These are phyloP conservation scores for Endogone sp. DNA, from an alignment of 192 early-diverging fungal genomes.

Conservation along the genomic window DNA sequence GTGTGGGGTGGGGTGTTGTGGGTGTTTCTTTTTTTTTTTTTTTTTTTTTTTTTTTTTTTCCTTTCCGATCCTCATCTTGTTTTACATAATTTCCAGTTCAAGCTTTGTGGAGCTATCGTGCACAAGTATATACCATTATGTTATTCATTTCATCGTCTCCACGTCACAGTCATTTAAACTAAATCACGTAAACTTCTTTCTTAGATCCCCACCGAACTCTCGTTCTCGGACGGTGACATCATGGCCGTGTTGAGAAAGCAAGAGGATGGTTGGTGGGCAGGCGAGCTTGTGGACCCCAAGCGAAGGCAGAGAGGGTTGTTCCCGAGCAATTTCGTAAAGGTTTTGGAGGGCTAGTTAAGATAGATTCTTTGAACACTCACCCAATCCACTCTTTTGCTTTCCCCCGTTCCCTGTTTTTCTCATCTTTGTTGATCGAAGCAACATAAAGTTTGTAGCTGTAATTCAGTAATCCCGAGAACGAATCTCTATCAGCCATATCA, in stretches of 20 bases:
- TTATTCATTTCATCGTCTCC: neutral
- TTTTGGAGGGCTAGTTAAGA: too few relatives aligned
- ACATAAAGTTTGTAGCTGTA: too few relatives aligned
- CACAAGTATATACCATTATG: neutral
- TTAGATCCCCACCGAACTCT: slow-evolving; percentile 45
- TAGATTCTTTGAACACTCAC: too few relatives aligned
- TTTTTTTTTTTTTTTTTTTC: too few relatives aligned
- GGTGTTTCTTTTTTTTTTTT: neutral
- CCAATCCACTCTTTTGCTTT: too few relatives aligned
- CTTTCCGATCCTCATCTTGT: too few relatives aligned
- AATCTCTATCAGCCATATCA: too few relatives aligned
- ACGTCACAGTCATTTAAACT: neutral
- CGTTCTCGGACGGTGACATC: slow-evolving; percentile 40
- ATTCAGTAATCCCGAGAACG: too few relatives aligned
- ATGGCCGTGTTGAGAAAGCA: slow-evolving; percentile 39
- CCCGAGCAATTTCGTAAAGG: slow-evolving; percentile 2
- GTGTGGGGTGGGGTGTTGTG: too few relatives aligned
- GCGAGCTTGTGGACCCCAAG: slow-evolving; percentile 26
- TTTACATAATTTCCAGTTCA: neutral
- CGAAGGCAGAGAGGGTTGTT: slow-evolving; percentile 6
- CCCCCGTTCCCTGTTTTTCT: too few relatives aligned
- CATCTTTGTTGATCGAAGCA: too few relatives aligned
- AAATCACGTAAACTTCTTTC: neutral
- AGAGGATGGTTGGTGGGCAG: slow-evolving; percentile 59
- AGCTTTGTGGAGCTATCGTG: neutral